Percentiles rank a stretch among this genome's conserved stretches.
These are phyloP conservation scores for Pseudogymnoascus sp. DNA, from an alignment of 2,329 filamentous ascomycete species.

Conservation along the genomic window DNA sequence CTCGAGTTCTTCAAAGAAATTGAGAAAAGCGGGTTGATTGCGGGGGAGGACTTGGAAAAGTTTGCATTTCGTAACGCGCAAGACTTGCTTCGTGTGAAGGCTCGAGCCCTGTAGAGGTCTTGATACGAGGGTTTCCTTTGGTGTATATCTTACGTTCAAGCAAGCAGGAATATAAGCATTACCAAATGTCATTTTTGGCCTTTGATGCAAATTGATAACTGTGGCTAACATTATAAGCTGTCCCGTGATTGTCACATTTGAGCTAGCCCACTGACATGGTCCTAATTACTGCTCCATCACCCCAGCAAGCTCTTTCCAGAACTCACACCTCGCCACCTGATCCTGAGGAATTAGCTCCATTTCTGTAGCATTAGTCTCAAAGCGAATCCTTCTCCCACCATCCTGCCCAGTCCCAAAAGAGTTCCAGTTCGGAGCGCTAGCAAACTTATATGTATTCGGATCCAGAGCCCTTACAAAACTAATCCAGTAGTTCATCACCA, in stretches of 20 bases:
- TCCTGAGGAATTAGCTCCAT: conserved; percentile 25
- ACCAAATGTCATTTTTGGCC: not conserved
- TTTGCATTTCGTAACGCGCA: conserved; percentile 47
- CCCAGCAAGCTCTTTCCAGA: conserved; percentile 23
- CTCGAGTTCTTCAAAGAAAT: conserved; percentile 42
- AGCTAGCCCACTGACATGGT: no score
- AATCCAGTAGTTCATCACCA: conserved; percentile 37
- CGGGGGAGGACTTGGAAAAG: conserved; percentile 39
- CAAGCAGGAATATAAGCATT: not conserved
- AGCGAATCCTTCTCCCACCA: conserved; percentile 19
- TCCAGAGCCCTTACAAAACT: conserved; percentile 35
- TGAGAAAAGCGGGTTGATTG: conserved; percentile 42
- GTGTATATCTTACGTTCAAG: not conserved
- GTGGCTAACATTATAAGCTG: not conserved
- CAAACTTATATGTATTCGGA: conserved; percentile 32
- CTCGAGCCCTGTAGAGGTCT: conserved; percentile 22
- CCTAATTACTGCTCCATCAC: conserved; percentile 17
- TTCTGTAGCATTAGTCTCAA: conserved; percentile 21
- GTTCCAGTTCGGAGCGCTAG: conserved; percentile 26
- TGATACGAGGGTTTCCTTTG: not conserved
- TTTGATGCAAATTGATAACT: not conserved
- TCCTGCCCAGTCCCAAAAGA: conserved; percentile 17
- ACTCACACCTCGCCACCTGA: conserved; percentile 23
- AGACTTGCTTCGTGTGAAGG: conserved; percentile 31
- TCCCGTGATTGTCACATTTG: not conserved